Evolutionary conservation across 495 filamentous ascomycete species (phyloP).

Genomic region (Neurospora tetraspora): DNA sequence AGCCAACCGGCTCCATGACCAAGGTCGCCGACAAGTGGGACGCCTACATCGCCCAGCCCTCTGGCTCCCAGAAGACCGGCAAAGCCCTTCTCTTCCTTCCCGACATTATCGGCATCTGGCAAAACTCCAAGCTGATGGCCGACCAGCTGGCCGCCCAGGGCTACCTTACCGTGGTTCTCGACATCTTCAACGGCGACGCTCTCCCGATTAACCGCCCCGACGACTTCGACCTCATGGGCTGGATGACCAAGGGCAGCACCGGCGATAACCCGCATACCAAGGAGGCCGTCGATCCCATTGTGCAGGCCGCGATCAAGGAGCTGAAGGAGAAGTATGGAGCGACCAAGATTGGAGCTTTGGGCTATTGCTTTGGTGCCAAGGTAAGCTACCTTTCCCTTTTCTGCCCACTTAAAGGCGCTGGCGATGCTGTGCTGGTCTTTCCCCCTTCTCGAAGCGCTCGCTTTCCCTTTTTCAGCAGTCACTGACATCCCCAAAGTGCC

Average conservation of each 20-base stretch:
- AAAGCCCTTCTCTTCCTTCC: slow-evolving; percentile 42
- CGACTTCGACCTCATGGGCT: slow-evolving; percentile 49
- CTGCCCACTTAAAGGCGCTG: background rate
- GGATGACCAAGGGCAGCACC: slow-evolving; percentile 43
- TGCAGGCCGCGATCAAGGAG: slow-evolving; percentile 34
- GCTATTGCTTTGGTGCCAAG: slow-evolving; percentile 73
- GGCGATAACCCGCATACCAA: slow-evolving; percentile 50
- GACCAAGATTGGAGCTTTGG: slow-evolving; percentile 60
- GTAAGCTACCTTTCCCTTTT: slow-evolving; percentile 14
- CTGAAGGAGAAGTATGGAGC: slow-evolving; percentile 40
- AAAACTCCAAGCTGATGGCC: slow-evolving; percentile 70
- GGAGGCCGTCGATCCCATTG: slow-evolving; percentile 44
- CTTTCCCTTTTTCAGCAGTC: background rate
- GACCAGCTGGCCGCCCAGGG: slow-evolving; percentile 78
- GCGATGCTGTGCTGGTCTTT: no score
- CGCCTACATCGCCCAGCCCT: slow-evolving; percentile 41
- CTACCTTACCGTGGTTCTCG: slow-evolving; percentile 66
- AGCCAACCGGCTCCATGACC: slow-evolving; percentile 31
- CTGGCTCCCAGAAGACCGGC: slow-evolving; percentile 35
- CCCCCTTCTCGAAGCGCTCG: no score
- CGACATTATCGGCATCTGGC: slow-evolving; percentile 63
- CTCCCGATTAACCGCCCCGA: slow-evolving; percentile 44
- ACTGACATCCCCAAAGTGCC: slow-evolving; percentile 24
- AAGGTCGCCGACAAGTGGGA: slow-evolving; percentile 34
- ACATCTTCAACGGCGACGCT: slow-evolving; percentile 67